Base-by-base conservation (phyloP, 768 basidiomycete genomes). In the Xerocomus spinulosus region DNA sequence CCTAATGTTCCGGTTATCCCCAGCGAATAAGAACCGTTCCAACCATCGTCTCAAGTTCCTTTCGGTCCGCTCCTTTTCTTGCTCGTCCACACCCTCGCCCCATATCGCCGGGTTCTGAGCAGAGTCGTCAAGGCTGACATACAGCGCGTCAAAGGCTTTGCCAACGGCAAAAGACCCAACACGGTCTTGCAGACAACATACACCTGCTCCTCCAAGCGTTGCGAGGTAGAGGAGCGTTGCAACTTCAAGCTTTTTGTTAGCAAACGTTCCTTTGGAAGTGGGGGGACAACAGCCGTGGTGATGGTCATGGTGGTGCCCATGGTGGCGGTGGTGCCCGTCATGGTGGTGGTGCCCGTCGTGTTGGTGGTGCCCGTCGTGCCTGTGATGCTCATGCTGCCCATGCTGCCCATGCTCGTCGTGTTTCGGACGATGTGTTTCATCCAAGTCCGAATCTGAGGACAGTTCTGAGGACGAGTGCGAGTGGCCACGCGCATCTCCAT, bases 111-210 rank as follows among this genome's bases (percentile, higher is more conserved):
- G 79, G 45, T 83, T 83, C 1, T 75, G 79, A 24, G 73, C 63
- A 30, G 75, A 76, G 36, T 66, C 62, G 26, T 73, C 68, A 8
- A 87, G 71, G 59, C 72, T 79, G 18, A 95, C 81, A 4, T 89
- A 53, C 8, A 97, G 69, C 0, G 95, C 95, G 61, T 98, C 95
- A 60, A 97, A 97, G 52, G 81, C 83, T 70, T 92, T 95, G 2
- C 91, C 92, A 3, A 73, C 70, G 13, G 71, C 73, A 53, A 98
- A 89, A 14, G 83, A 85, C 8, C 95, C 95, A 14, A 88, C 74
- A 34, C 72, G 75, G 20, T 79, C 67, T 45, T 80, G 75, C 9
- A 96, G 68, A 42, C 74, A 73, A 59, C 92, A 94, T 0, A 97
- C 82, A 20, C 80, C 74, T 2, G 95, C 95, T 1, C 95, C 95